Base-by-base conservation (phyloP, 2,329 filamentous ascomycete genomes). In the Hypoxylon sp. region DNA sequence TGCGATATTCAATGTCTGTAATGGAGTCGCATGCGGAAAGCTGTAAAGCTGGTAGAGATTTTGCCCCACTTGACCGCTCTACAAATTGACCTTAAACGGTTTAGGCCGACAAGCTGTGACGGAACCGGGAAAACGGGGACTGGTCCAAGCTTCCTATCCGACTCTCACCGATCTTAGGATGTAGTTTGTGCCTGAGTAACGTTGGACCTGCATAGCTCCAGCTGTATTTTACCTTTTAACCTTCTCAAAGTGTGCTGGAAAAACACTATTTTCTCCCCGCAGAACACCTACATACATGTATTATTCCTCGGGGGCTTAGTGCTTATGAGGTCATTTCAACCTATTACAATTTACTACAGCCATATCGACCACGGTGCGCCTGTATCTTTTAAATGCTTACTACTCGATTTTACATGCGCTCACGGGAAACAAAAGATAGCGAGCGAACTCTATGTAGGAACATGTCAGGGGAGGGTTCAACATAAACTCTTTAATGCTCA, bases 61-160 rank as follows among this genome's bases (percentile, higher is more conserved):
- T 46, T 61, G 63, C 61, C 57, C 19, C 31, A 13, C n/a, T 27
- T 60, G 47, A 65, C 63, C 63, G 61, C 63, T n/a, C 38, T 36
- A 23, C 11, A 12, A 5, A 20, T 45, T 30, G 21, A n/a, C 31
- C 19, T 21, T 42, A 53, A 53, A 42, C 13, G 36, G 52, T 21
- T 50, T 56, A 55, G 41, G 2, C 11, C 9, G 25, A 12, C 27
- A 37, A 25, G 27, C 19, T 19, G 13, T 11, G 9, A 35, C 16
- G 25, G 17, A 29, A 17, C 9, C 15, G 31, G 26, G 11, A 17
- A 13, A 27, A 35, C n/a, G 12, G 30, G 30, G 7, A 19, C 30
- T 36, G 31, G 31, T 13, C 29, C 17, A 41, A 41, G 37, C 37
- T 41, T n/a, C n/a, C n/a, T n/a, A n/a, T n/a, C n/a, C n/a, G n/a